Percentiles rank a stretch among this genome's conserved stretches.
phyloP scores from a whole-genome alignment of 1,284 basidiomycete species.

The Albatrellus sp. region DNA sequence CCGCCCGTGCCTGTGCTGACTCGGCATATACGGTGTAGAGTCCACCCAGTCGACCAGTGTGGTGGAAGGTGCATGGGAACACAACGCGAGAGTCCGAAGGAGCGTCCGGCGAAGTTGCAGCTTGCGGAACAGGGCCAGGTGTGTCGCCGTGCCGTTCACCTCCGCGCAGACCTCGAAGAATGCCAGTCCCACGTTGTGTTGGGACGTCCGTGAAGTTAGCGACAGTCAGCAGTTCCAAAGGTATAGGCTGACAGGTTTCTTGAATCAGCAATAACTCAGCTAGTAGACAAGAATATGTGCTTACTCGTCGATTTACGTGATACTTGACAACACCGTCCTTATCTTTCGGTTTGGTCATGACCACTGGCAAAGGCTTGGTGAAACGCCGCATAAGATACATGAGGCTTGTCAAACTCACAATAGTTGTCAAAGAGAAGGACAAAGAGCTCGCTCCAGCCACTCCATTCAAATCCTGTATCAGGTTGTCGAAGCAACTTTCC shows the following conservation, averaged over 20 bases:
- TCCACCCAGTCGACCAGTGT: conserved; percentile 75
- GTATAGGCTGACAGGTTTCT: conserved; percentile 55
- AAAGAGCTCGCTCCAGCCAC: conserved; percentile 76
- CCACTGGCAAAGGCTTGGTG: conserved; percentile 37
- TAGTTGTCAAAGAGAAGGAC: conserved; percentile 91
- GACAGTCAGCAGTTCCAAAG: conserved; percentile 74
- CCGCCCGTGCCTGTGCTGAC: conserved; percentile 53
- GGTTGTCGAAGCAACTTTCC: conserved; percentile 77
- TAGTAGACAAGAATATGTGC: conserved; percentile 14
- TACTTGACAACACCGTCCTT: conserved; percentile 65
- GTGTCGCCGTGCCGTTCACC: conserved; percentile 18
- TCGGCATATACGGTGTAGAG: conserved; percentile 82
- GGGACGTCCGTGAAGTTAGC: conserved; percentile 72
- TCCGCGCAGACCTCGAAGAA: conserved; percentile 34
- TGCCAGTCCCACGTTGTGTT: conserved; percentile 48
- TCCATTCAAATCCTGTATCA: conserved; percentile 72
- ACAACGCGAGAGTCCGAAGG: conserved; percentile 56
- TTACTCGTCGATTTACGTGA: conserved; percentile 67
- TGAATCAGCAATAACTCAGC: not conserved
- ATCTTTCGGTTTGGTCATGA: conserved; percentile 77
- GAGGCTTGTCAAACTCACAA: conserved; percentile 33
- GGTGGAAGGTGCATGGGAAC: conserved; percentile 77
- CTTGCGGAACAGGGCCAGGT: conserved; percentile 19
- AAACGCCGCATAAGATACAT: not conserved
- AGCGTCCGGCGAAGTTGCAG: conserved; percentile 27